Conservation (phyloP, 495 filamentous ascomycete species). For the Emericellopsis terricola region DNA sequence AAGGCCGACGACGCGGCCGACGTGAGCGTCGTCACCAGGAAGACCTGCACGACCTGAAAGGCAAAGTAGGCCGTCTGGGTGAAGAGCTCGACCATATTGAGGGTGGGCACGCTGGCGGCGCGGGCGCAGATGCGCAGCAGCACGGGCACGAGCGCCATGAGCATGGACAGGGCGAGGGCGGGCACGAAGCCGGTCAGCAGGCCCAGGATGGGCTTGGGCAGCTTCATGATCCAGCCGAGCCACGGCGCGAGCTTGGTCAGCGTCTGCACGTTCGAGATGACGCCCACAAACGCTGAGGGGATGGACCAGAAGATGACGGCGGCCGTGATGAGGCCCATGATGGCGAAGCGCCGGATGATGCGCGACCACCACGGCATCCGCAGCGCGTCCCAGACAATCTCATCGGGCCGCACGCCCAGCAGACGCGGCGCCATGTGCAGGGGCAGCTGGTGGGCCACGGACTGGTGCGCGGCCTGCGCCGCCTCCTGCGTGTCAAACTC, state of each 20-base stretch:
- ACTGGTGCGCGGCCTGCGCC: constrained; percentile 71
- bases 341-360: constrained; percentile 45
- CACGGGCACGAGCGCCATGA: constrained; percentile 68
- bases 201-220: constrained; percentile 48
- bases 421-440: constrained; percentile 74
- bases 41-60: constrained; percentile 85
- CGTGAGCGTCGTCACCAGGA: constrained; percentile 66
- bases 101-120: constrained; percentile 49
- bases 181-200: constrained; percentile 69
- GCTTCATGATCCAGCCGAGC: constrained; percentile 45
- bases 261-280: constrained; percentile 59
- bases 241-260: constrained; percentile 42
- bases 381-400: constrained; percentile 73
- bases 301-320: constrained; percentile 85
- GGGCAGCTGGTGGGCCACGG: constrained; percentile 58
- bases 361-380: constrained; percentile 68
- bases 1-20: constrained; percentile 50
- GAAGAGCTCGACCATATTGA: constrained; percentile 55
- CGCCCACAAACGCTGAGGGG: constrained; percentile 61
- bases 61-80: constrained; percentile 71
- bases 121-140: constrained; percentile 59
- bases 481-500: constrained; percentile 61
- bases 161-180: constrained; percentile 48
- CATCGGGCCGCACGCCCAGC: constrained; percentile 58
- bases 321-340: constrained; percentile 42